Evolutionary conservation across 140 eudicot genomes (phyloP).

Genomic region (Cichorium intybus): DNA sequence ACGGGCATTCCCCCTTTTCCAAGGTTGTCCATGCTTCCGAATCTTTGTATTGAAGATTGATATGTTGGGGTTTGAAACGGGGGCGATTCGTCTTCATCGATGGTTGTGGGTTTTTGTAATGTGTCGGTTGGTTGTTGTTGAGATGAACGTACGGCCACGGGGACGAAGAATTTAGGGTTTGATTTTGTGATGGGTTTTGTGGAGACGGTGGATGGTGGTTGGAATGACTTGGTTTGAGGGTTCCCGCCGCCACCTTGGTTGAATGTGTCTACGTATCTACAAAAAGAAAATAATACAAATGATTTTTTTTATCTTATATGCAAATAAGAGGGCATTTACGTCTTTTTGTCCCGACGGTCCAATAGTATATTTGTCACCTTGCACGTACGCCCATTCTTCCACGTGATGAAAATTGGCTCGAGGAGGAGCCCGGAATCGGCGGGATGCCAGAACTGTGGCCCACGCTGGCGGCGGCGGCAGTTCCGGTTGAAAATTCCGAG

Average conservation of each 20-base stretch:
- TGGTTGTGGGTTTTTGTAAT: slow-evolving; percentile 24
- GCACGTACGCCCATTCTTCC: slow-evolving; percentile 85
- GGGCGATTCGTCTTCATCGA: slow-evolving; percentile 37
- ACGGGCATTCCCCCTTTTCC: slow-evolving; percentile 37
- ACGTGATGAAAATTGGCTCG: slow-evolving; percentile 90
- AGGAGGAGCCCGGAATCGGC: slow-evolving; percentile 75
- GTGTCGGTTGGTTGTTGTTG: slow-evolving; percentile 33
- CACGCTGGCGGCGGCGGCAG: background rate
- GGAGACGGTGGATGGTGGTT: slow-evolving; percentile 59
- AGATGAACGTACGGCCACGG: slow-evolving; percentile 46
- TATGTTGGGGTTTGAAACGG: background rate
- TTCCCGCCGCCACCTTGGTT: slow-evolving; percentile 90
- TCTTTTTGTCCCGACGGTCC: too few species aligned
- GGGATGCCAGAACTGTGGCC: slow-evolving; percentile 78
- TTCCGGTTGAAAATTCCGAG: slow-evolving; percentile 49
- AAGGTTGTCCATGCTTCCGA: slow-evolving; percentile 71
- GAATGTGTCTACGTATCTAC: slow-evolving; percentile 95
- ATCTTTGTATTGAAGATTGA: slow-evolving; percentile 54
- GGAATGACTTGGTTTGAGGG: slow-evolving; percentile 68
- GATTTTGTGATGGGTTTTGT: slow-evolving; percentile 43
- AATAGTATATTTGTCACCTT: too few species aligned
- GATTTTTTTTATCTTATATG: too few species aligned
- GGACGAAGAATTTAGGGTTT: slow-evolving; percentile 78
- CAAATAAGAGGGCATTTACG: too few species aligned
- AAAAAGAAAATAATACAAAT: background rate